A percentile compares a stretch with the other conserved stretches of the same genome.
Evolutionary conservation across 2,329 filamentous ascomycete species (phyloP).

Genomic region (Aspergillus aculeatus): DNA sequence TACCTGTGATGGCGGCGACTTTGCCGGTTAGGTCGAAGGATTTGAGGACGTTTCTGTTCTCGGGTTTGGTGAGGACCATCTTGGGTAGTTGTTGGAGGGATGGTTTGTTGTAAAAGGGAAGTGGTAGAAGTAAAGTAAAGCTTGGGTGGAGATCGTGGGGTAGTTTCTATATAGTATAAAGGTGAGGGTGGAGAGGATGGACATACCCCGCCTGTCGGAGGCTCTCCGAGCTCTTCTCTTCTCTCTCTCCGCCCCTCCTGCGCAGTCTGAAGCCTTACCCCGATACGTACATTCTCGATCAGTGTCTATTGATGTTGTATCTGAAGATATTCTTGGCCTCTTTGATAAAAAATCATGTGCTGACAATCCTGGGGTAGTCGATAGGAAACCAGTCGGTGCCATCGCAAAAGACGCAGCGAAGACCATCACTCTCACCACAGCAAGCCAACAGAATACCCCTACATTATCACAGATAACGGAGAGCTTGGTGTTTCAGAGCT

Average conservation of each 20-base stretch:
- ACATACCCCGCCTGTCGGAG: neutral
- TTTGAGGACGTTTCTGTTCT: constrained; percentile 27
- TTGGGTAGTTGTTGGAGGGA: no score
- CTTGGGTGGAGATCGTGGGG: neutral
- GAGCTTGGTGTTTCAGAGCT: no score
- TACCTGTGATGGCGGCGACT: constrained; percentile 29
- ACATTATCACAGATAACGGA: no score
- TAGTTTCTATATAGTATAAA: neutral
- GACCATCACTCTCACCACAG: neutral
- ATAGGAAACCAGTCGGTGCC: no score
- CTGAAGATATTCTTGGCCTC: no score
- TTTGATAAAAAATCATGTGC: no score
- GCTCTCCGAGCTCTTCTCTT: neutral
- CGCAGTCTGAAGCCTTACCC: no score
- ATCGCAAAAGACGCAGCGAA: no score
- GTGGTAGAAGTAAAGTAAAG: neutral
- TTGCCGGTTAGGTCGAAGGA: constrained; percentile 31
- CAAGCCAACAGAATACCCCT: neutral
- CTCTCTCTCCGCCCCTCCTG: neutral
- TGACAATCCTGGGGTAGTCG: no score
- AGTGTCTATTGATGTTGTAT: no score
- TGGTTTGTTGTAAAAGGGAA: no score
- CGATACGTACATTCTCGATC: no score
- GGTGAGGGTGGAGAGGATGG: neutral
- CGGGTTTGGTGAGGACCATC: constrained; percentile 28